These are phyloP conservation scores for Chlamydomonas schloesseri DNA, from an alignment of 139 green algal species.

Conservation along the genomic window DNA sequence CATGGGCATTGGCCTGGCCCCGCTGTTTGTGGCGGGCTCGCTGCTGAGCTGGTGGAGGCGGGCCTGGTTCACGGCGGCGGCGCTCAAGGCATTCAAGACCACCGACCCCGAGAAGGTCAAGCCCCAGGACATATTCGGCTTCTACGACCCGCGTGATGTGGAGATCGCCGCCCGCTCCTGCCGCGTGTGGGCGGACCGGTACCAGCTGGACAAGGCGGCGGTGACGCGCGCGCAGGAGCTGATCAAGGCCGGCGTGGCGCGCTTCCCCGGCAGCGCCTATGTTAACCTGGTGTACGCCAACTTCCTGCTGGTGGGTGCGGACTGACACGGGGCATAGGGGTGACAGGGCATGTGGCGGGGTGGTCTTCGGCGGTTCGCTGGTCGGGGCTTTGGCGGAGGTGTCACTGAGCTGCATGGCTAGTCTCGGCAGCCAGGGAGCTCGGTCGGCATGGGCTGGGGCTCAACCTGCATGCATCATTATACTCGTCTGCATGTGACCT, in stretches of 20 bases:
- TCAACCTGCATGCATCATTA: no score
- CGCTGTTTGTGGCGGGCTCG: not conserved
- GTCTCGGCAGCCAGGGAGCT: no score
- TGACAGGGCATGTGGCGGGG: not conserved
- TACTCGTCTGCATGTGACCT: no score
- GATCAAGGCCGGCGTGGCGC: not conserved
- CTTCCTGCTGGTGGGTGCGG: constrained; percentile 13
- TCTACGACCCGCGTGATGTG: constrained; percentile 10
- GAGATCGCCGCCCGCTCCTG: constrained; percentile 1
- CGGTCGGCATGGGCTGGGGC: no score
- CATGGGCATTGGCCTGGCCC: not conserved
- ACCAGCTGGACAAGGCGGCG: constrained; percentile 7
- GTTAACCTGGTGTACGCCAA: constrained; percentile 11
- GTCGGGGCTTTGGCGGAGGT: no score
- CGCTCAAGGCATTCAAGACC: not conserved
- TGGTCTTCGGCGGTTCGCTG: no score
- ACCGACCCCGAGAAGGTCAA: not conserved
- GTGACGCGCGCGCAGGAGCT: not conserved
- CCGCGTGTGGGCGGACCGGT: constrained; percentile 13
- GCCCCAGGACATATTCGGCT: not conserved
- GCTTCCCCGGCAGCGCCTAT: constrained; percentile 16
- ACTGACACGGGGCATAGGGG: not conserved
- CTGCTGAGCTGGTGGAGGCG: not conserved
- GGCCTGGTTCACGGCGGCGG: not conserved
- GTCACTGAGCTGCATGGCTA: no score